A percentile compares a stretch with the other conserved stretches of the same genome.
Conservation (phyloP, 495 filamentous ascomycete species). For the Lepidopterella palustris region DNA sequence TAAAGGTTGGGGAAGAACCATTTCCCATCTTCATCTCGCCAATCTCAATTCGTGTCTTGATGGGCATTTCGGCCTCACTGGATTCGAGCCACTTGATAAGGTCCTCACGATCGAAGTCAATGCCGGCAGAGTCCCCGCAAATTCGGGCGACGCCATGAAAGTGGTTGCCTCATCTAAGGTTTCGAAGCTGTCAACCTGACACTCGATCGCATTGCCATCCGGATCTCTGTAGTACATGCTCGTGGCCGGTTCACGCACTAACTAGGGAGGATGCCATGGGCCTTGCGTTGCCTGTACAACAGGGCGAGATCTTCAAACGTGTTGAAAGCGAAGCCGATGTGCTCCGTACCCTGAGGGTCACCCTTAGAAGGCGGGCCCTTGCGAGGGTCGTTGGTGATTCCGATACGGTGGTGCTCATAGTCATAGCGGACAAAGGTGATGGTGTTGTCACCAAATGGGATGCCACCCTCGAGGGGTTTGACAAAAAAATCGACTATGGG, state of each 20-base stretch:
- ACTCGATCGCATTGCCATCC: constrained; percentile 45
- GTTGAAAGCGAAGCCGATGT: constrained; percentile 39
- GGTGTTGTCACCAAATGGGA: background rate
- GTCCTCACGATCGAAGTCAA: constrained; percentile 38
- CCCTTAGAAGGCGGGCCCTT: constrained; percentile 16
- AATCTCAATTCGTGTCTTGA: background rate
- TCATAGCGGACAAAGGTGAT: constrained; percentile 42
- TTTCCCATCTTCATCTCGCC: background rate
- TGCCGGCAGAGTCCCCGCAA: constrained; percentile 34
- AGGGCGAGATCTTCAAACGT: constrained; percentile 29
- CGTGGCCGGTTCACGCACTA: constrained; percentile 45
- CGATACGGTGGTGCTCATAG: constrained; percentile 45
- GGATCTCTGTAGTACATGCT: constrained; percentile 45
- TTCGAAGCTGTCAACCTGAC: constrained; percentile 41
- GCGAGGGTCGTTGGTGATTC: constrained; percentile 29
- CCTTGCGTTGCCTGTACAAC: constrained; percentile 28
- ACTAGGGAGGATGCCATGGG: constrained; percentile 34
- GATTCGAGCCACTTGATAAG: background rate
- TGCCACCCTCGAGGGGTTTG: constrained; percentile 32
- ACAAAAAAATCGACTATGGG: constrained; percentile 35
- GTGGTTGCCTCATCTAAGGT: constrained; percentile 34
- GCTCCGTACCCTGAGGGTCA: constrained; percentile 36
- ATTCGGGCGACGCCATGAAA: constrained; percentile 28
- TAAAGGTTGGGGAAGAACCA: too few species aligned
- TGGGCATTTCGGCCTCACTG: background rate